These are phyloP conservation scores for Jaapia argillacea DNA, from an alignment of 768 basidiomycete genomes.

Conservation along the genomic window DNA sequence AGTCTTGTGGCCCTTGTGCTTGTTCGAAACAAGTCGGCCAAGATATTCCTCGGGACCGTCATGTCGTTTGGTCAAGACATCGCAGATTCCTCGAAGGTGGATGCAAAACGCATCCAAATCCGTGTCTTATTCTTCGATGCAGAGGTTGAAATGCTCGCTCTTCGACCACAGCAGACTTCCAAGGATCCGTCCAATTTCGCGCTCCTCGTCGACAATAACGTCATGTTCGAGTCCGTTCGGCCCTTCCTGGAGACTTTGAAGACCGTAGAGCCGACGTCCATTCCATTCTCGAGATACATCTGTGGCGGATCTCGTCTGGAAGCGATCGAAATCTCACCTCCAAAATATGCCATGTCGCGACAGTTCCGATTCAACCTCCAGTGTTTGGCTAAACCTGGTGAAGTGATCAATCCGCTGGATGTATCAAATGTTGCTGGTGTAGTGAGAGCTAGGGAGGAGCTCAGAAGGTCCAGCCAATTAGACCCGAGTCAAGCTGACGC, in stretches of 20 bases:
- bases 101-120: constrained; percentile 27
- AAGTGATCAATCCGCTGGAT: constrained; percentile 30
- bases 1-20: constrained; percentile 56
- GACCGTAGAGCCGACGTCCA: constrained; percentile 39
- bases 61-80: constrained; percentile 34
- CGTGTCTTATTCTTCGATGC: constrained; percentile 58
- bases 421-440: constrained; percentile 33
- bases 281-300: constrained; percentile 48
- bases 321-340: constrained; percentile 32
- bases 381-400: constrained; percentile 30
- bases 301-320: constrained; percentile 31
- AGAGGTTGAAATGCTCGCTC: constrained; percentile 39
- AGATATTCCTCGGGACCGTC: constrained; percentile 47
- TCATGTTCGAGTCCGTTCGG: constrained; percentile 59
- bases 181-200: constrained; percentile 4
- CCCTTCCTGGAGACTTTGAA: constrained; percentile 55
- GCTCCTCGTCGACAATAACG: constrained; percentile 47
- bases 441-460: constrained; percentile 31
- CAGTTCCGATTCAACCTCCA: constrained; percentile 46
- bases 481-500: constrained; percentile 69
- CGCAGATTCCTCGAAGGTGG: constrained; percentile 27
- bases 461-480: constrained; percentile 42
- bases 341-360: constrained; percentile 43
- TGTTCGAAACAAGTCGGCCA: constrained; percentile 19
- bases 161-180: constrained; percentile 4